Percentiles rank a stretch among this genome's conserved stretches.
phyloP scores from a whole-genome alignment of 441 rosid species.

The Erodium moschatum region DNA sequence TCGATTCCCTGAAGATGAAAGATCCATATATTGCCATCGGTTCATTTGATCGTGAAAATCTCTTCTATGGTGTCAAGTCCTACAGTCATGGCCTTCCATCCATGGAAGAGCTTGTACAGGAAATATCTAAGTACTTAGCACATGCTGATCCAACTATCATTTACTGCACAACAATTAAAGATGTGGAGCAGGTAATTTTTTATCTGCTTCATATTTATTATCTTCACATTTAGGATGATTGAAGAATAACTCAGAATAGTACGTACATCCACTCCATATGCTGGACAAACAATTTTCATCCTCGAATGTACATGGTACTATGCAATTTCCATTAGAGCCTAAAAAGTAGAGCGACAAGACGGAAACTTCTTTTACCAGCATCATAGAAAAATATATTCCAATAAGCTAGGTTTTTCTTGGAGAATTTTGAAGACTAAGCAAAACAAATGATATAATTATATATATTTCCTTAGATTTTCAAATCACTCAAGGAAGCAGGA shows the following conservation, averaged over 20 bases:
- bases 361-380: not conserved
- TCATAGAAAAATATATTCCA: not conserved
- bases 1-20: conserved; percentile 35
- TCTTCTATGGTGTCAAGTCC: conserved; percentile 43
- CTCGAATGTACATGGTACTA: not conserved
- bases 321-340: not conserved
- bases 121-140: conserved; percentile 29
- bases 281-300: not conserved
- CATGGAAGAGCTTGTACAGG: conserved; percentile 36
- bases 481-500: conserved; percentile 31
- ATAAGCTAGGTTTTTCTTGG: conserved; percentile 1
- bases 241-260: not conserved
- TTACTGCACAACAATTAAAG: conserved; percentile 44
- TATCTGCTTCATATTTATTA: not conserved
- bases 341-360: not conserved
- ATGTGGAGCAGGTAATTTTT: conserved; percentile 34
- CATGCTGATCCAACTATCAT: conserved; percentile 32
- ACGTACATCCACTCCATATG: not conserved
- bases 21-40: conserved; percentile 40
- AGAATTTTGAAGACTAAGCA: conserved; percentile 4
- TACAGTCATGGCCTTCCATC: conserved; percentile 27
- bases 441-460: not conserved
- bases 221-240: not conserved
- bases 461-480: conserved; percentile 25
- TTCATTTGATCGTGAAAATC: conserved; percentile 45